phyloP scores from a whole-genome alignment of 257 asterid genomes.

The Vinca minor region DNA sequence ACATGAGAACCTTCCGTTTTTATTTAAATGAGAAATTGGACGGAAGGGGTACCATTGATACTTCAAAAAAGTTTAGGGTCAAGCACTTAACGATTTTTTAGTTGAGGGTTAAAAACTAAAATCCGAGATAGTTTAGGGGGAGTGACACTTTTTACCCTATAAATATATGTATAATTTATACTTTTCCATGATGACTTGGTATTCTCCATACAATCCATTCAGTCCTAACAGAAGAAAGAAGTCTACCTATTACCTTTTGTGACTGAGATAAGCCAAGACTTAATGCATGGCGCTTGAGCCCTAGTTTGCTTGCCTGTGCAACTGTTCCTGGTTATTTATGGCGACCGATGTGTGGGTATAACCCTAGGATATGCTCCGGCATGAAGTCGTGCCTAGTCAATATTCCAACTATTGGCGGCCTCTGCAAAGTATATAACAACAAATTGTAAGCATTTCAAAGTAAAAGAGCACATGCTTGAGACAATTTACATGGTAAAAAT shows the following conservation, averaged over 20 bases:
- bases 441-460: constrained; percentile 3
- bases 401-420: constrained; percentile 25
- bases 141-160: too few species aligned
- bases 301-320: not conserved
- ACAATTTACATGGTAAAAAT: not conserved
- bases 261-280: not conserved
- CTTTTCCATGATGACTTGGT: too few species aligned
- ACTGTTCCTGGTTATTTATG: constrained; percentile 6
- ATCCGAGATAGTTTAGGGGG: too few species aligned
- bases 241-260: not conserved
- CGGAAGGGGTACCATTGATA: too few species aligned
- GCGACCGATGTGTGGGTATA: constrained; percentile 15
- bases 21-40: too few species aligned
- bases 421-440: constrained; percentile 17
- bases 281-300: not conserved
- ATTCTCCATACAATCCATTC: not conserved
- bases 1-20: too few species aligned
- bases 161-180: too few species aligned
- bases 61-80: too few species aligned
- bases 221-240: too few species aligned
- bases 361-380: constrained; percentile 24
- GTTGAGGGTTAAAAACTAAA: too few species aligned
- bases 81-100: too few species aligned
- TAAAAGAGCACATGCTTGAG: not conserved
- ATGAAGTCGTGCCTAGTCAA: constrained; percentile 28